Base-by-base conservation (phyloP, 331 rosid species). In the Pyrus hybrid region DNA sequence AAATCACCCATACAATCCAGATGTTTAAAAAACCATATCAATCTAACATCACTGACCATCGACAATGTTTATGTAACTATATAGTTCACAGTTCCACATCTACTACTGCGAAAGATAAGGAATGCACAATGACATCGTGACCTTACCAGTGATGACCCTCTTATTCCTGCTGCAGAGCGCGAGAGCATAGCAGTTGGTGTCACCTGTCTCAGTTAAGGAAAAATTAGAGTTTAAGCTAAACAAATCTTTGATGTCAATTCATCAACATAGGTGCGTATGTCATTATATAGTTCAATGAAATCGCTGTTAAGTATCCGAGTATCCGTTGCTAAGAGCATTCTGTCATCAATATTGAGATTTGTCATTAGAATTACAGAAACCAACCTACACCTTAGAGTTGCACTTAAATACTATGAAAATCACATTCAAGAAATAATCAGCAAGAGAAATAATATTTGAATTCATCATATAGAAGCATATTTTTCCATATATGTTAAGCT, bases 161-260 rank as follows among this genome's bases (percentile, higher is more conserved):
- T 86, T 81, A 93, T 93, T 85, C 97, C 98, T 77, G 96, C 97
- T n/a, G 93, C 89, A 69, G 96, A 75, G 21, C 98, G 97, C 16
- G 98, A 93, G 74, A 93, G 96, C 93, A 91, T 84, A 11, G 96
- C 97, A 83, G 79, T 88, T 28, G 94, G 93, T 67, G 98, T 93
- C 83, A 93, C 98, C 98, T 93, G 85, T 79, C 82, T 67, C 67
- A 22, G 17, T 63, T 53, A 82, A 73, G 64, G 60, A 81, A 73
- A 70, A 83, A 67, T 37, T 29, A 20, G 26, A 22, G 68, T 37
- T 60, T 35, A 17, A 35, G n/a, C 35, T 23, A 23, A 72, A 6
- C 68, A 54, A 68, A 67, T 30, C 37, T 51, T 32, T 32, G 23
- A 30, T 9, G 23, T 41, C 21, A 64, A 18, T 22, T 64, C 43